Base-by-base conservation (phyloP, 805 yeast genomes). In the Tetrapisispora fleetii region DNA sequence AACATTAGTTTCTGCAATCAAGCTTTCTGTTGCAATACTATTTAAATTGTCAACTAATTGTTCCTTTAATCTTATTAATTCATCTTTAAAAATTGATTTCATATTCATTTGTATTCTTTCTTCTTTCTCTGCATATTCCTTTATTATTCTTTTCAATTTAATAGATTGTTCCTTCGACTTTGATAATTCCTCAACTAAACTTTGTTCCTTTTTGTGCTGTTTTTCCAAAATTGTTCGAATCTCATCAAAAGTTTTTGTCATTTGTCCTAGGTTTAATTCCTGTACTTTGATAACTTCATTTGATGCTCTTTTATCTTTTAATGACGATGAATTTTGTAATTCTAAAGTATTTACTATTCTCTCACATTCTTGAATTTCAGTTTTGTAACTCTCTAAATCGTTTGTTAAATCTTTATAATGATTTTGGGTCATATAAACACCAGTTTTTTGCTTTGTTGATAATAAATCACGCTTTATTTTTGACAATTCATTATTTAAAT, bases 371-470 rank as follows among this genome's bases (percentile, higher is more conserved):
- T 71, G 72, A 10, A 75, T 64, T 53, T 78, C 80, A 1, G 74
- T 74, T 40, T 73, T 75, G 43, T 70, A 67, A 50, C 72, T 76
- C 49, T 76, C 79, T 17, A 74, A 61, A 46, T 76, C 77, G 47
- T 65, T 67, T 55, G 74, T 72, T 32, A 78, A 48, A 41, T 75
- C 76, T 45, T 74, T 75, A 56, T 82, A 82, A 58, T 80, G 80
- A 16, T 67, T 72, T 30, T 77, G 77, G 56, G 80, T 79, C 74
- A 85, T 65, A 57, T 70, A 81, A 22, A 85, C 72, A 1, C 90
- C 89, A 52, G 81, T 84, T 58, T 76, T 81, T 10, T 69, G 67
- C 52, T 82, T 72, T 0, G 87, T 74, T 0, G 90, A 83, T 37
- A 72, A 59, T 37, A 84, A 64, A 61, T 85, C 93, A 57, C 58